A percentile compares a stretch with the other conserved stretches of the same genome.
These are phyloP conservation scores for Lactifluus subvellereus DNA, from an alignment of 768 basidiomycete species.

Conservation along the genomic window DNA sequence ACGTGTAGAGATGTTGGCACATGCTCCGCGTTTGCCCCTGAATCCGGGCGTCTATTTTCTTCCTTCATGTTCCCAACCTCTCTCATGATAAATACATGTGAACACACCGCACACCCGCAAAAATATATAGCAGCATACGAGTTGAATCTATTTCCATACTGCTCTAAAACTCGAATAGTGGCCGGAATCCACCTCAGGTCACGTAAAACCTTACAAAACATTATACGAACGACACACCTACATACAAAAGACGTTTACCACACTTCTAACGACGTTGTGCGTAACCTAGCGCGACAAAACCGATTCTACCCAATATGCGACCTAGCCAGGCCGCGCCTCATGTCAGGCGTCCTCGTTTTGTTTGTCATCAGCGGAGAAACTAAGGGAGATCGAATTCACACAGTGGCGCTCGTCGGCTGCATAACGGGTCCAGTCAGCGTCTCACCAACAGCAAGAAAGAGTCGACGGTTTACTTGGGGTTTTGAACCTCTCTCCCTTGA, in stretches of 20 bases:
- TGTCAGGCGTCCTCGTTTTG: neutral
- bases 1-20: no score
- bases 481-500: constrained; percentile 82
- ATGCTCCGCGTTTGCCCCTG: no score
- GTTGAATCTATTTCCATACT: no score
- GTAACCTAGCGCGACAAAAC: neutral
- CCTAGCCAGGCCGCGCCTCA: constrained; percentile 2
- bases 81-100: no score
- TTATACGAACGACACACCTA: no score
- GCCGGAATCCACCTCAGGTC: no score
- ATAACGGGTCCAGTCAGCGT: neutral
- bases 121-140: no score
- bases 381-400: constrained; percentile 85
- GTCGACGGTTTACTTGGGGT: constrained; percentile 53
- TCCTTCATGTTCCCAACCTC: no score
- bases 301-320: neutral
- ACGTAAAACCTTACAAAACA: no score
- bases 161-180: no score
- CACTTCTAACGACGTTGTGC: neutral
- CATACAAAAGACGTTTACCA: neutral
- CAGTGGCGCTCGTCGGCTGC: constrained; percentile 81
- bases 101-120: no score
- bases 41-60: no score
- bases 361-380: constrained; percentile 51
- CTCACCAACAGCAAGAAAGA: neutral